A percentile compares a stretch with the other conserved stretches of the same genome.
phyloP scores from a whole-genome alignment of 2,329 filamentous ascomycete genomes.

The Dothideomycetes sp. region DNA sequence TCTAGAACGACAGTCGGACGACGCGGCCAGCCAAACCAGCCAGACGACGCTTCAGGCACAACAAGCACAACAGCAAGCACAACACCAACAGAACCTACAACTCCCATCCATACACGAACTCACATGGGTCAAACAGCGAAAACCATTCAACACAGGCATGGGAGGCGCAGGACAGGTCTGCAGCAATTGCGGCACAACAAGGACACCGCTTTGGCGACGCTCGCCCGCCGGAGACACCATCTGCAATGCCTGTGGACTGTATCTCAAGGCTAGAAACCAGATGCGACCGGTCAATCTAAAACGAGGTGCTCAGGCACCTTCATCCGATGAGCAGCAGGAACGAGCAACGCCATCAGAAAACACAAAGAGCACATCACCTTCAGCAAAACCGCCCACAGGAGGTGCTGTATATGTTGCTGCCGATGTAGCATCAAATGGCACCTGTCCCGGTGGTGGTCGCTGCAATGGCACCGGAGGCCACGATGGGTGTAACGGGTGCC shows the following conservation, averaged over 20 bases:
- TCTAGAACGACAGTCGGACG: conserved; percentile 6
- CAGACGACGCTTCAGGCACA: conserved; percentile 12
- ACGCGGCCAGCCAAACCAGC: conserved; percentile 1
- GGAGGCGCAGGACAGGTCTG: conserved; percentile 51
- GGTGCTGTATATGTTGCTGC: conserved; percentile 66
- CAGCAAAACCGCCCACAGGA: conserved; percentile 12
- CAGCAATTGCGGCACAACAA: conserved; percentile 91
- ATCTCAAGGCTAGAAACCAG: conserved; percentile 86
- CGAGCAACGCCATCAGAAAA: conserved; percentile 2
- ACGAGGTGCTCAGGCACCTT: conserved; percentile 48
- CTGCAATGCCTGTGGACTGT: conserved; percentile 94
- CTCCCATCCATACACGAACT: conserved; percentile 13
- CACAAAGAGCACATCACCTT: conserved; percentile 8
- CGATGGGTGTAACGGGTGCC: conserved; percentile 89
- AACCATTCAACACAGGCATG: conserved; percentile 13
- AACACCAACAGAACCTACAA: conserved; percentile 8
- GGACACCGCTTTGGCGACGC: conserved; percentile 88
- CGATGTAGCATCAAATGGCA: conserved; percentile 68
- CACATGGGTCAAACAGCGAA: conserved; percentile 11
- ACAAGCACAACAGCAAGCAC: conserved; percentile 13
- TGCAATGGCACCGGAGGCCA: conserved; percentile 96
- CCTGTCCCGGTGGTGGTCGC: conserved; percentile 85
- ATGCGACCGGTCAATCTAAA: conserved; percentile 85
- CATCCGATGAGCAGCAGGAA: conserved; percentile 23
- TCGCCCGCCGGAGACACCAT: conserved; percentile 90